Base-by-base conservation (phyloP, 73 alveolate species). In the Stentor coeruleus region DNA sequence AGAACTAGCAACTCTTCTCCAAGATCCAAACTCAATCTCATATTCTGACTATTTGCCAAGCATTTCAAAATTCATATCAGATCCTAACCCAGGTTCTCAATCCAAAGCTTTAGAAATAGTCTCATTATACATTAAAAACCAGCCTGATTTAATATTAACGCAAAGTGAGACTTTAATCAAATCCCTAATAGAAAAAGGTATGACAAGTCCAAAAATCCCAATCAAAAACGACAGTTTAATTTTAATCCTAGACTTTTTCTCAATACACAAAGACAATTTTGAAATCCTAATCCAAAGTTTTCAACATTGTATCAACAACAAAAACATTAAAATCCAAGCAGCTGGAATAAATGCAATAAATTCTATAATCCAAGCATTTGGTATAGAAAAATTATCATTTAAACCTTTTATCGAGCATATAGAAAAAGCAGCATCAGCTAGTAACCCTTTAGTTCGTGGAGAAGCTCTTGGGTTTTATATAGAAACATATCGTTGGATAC, bases 391-490 rank as follows among this genome's bases (percentile, higher is more conserved):
- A 76, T 76, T 92, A 40, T 85, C 58, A 59, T 49, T 92, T 30
- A 92, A 92, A 81, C 91, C 91, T 0, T 87, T 85, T 74, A 60
- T 89, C 39, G 77, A 76, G 36, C 77, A 55, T 26, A 60, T 86
- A 1, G 97, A 89, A 59, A 82, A 79, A 74, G 49, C 80, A 36
- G 84, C 91, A 3, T 81, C 74, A 39, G 83, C 94, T 26, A 77
- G 93, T 1, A 77, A 81, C 55, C 77, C 91, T n/a, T 86, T 84
- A 3, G 82, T 81, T 3, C 86, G 92, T 76, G 33, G 81, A 0
- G 97, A 86, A 55, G 93, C 95, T 39, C 59, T 89, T 85, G 83
- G 33, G 39, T 89, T 92, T 81, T 92, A 86, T 84, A 91, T 89
- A 58, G 97, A 91, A 59, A 85, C 93, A n/a, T 74, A 72, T 76